Base-by-base conservation (phyloP, 768 basidiomycete genomes). In the Cystoderma amianthinum region DNA sequence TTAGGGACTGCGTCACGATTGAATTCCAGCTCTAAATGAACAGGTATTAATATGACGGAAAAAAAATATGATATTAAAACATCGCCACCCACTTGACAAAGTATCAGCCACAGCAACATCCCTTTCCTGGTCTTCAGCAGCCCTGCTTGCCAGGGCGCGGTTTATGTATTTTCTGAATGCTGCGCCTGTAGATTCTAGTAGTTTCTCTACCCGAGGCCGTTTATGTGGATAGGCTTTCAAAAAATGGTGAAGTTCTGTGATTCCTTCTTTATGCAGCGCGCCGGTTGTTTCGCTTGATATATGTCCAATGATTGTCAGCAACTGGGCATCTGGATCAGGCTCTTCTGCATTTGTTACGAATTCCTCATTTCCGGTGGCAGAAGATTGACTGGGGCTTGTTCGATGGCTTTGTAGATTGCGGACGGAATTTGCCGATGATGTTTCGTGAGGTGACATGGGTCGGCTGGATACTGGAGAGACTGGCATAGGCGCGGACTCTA, bases 191-290 rank as follows among this genome's bases (percentile, higher is more conserved):
- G 85, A 81, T 52, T 92, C 87, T 16, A 94, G 72, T 68, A 92
- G 74, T 56, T 90, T 89, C 53, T 93, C 91, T 16, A 93, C 89
- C 32, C 79, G 78, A 2, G 79, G 65, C 53, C 77, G 75, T 56
- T 90, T 92, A 51, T 90, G 80, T 0, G 92, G 93, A 55, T 96
- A 80, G 20, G 81, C 83, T 63, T 93, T 93, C 54, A 97, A 63
- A 69, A 93, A 97, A 24, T 91, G 83, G 58, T 97, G 91, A 17
- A 99, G 67, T 52, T 94, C 91, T 2, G 91, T 94, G 42, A 98
- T 93, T 3, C 91, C 90, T 59, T 95, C 90, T 61, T 92, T 92
- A 59, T 92, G 87, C 64, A 90, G 68, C 12, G 87, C 86, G 12
- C 86, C 88, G 3, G 89, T 88, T 17, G 88, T 87, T 63, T 91